These are phyloP conservation scores for Neopestalotiopsis clavispora DNA, from an alignment of 2,329 filamentous ascomycete genomes.

Conservation along the genomic window DNA sequence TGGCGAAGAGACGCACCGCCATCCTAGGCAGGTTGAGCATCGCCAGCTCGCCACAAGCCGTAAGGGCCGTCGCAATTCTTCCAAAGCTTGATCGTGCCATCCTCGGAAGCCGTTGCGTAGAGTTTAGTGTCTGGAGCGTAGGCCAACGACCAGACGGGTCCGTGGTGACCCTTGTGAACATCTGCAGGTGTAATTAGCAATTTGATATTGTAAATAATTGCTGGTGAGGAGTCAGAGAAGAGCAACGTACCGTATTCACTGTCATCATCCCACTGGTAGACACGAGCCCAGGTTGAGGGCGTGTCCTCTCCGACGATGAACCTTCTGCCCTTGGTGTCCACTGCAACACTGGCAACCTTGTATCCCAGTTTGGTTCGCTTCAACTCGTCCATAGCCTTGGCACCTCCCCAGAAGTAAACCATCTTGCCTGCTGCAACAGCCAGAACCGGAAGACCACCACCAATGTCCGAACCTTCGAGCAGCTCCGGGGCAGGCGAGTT, in stretches of 20 bases:
- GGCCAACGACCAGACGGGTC: slow-evolving; percentile 93
- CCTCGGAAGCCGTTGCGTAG: slow-evolving; percentile 95
- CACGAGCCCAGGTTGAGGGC: slow-evolving; percentile 96
- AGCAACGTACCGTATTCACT: slow-evolving; percentile 70
- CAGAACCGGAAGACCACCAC: slow-evolving; percentile 73
- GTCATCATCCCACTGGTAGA: slow-evolving; percentile 87
- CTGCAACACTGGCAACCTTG: slow-evolving; percentile 86
- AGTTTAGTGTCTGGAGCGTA: slow-evolving; percentile 96
- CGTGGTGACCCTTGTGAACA: slow-evolving; percentile 95
- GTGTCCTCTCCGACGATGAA: slow-evolving; percentile 85
- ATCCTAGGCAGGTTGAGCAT: slow-evolving; percentile 42
- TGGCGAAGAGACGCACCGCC: slow-evolving; percentile 25
- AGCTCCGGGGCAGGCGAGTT: slow-evolving; percentile 68
- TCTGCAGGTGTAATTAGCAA: slow-evolving; percentile 55
- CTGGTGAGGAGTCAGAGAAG: background rate
- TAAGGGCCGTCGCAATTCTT: slow-evolving; percentile 72
- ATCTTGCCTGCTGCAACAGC: slow-evolving; percentile 94
- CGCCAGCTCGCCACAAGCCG: slow-evolving; percentile 58
- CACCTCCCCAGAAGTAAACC: slow-evolving; percentile 88
- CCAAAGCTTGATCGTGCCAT: slow-evolving; percentile 95
- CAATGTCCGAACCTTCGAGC: slow-evolving; percentile 65
- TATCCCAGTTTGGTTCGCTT: slow-evolving; percentile 83
- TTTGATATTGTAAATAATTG: background rate
- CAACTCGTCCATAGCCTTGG: slow-evolving; percentile 70
- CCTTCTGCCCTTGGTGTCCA: slow-evolving; percentile 81